Evolutionary conservation across 2,329 filamentous ascomycete genomes (phyloP), one percentile per base, ranked within the genome.

Genomic region (Sporothrix brasiliensis): DNA sequence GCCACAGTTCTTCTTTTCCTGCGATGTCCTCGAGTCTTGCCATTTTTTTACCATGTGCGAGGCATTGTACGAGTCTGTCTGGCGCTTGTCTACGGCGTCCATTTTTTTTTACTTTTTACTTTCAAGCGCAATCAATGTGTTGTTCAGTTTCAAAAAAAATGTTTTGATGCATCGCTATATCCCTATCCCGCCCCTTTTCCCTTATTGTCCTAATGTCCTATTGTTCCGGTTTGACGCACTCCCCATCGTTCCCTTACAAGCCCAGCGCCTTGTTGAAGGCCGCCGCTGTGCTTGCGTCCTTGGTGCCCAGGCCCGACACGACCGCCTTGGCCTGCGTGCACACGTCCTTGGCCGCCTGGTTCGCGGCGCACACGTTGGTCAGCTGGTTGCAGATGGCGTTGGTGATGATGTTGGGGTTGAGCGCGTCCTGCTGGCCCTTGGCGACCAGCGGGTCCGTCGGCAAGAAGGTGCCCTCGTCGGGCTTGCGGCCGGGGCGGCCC

Each of bases 351-450:
- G 88, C 89, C 4, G 86, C 88, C 27, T 81, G 82, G 76, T 88
- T 88, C 68, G 89, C 89, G 53, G 81, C 80, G 79, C 89, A 91
- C 52, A 89, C 87, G 79, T 90, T 91, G 76, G 79, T 84, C 71
- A 91, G 83, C 80, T 91, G 88, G 79, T 91, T 88, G 79, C 87
- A 89, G 78, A 91, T 88, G 72, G 88, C 86, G 84, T 89, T 91
- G 77, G 88, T 90, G 82, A 91, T 91, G 82, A 91, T 91, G 81
- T 87, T 86, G 71, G 88, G 89, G 85, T 91, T 91, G 58, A 91
- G 82, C 13, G 89, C 88, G 77, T 91, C 89, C 75, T 87, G 80
- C 79, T 91, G 89, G 63, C 86, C 86, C 76, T 87, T 81, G 73
- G 86, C 85, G 69, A 90, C 84, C 21, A 86, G 79, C 14, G 86